Base-by-base conservation (phyloP, 148 eudicot genomes). In the Rhododendron mucronatum region DNA sequence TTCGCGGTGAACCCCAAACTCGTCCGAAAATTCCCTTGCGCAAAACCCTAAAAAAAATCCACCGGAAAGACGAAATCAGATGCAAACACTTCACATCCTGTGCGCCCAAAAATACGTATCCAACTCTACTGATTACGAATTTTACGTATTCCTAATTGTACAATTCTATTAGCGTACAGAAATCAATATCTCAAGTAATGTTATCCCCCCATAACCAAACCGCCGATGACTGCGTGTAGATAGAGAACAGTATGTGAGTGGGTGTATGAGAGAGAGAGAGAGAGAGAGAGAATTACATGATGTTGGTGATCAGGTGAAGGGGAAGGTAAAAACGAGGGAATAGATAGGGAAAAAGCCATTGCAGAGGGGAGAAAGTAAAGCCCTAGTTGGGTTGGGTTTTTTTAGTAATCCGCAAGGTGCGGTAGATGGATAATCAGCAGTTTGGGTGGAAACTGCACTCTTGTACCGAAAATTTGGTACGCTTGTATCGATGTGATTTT, bases 41-140 rank as follows among this genome's bases (percentile, higher is more conserved):
- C 59, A 87, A 86, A 82, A 23, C 92, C 95, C 96, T 95, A 87
- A 2, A 83, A 85, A 80, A 83, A 80, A 69, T 4, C 67, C 41
- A 35, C 53, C 79, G 6, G 59, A 3, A 14, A 33, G 33, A 7
- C 51, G 55, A 21, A 61, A 75, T 76, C 71, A 76, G 50, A 75
- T 11, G 30, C 44, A 84, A 55, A 39, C 10, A 16, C 53, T 37
- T 21, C n/a, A 7, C 18, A 37, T 12, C 81, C 78, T 7, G 28
- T 9, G 11, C 18, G 4, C n/a, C 47, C 50, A 69, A 26, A 45
- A 26, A 69, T 23, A 83, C 8, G 77, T 18, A 83, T n/a, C 26
- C 35, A 47, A n/a, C 73, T 65, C 30, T 3, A 65, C 14, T 26
- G 73, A 65, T 10, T n/a, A 65, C 30, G 14, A 65, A 65, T 65